phyloP scores from a whole-genome alignment of 75 land plant species.

The Pinus taeda region DNA sequence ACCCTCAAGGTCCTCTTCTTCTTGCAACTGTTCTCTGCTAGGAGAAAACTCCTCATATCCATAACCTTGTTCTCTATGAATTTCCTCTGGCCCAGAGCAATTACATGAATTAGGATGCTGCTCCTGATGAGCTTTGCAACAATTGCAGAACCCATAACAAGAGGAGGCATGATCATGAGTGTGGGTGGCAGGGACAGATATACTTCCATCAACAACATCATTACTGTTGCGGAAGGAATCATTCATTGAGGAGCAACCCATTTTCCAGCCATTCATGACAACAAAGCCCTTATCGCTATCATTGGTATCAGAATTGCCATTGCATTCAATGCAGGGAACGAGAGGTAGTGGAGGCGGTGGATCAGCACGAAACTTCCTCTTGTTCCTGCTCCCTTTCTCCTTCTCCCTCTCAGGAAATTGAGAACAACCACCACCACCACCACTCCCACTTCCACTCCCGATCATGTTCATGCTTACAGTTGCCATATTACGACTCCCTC shows the following conservation, averaged over 20 bases:
- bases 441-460: neutral
- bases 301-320: slow-evolving; percentile 15
- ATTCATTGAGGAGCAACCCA: neutral
- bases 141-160: slow-evolving; percentile 25
- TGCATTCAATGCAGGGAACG: slow-evolving; percentile 15
- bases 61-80: slow-evolving; percentile 6
- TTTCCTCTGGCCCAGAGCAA: slow-evolving; percentile 11
- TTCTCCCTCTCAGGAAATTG: neutral
- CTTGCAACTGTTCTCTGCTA: slow-evolving; percentile 20
- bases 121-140: slow-evolving; percentile 28
- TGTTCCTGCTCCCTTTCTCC: slow-evolving; percentile 76
- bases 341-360: slow-evolving; percentile 25
- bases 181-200: neutral
- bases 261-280: slow-evolving; percentile 2
- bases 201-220: neutral
- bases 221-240: neutral
- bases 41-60: slow-evolving; percentile 24
- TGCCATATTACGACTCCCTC: neutral
- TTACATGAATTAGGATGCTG: slow-evolving; percentile 27
- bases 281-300: neutral
- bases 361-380: slow-evolving; percentile 85
- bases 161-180: neutral
- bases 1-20: slow-evolving; percentile 41
- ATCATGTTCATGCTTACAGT: slow-evolving; percentile 3
- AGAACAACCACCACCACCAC: neutral